A percentile compares a stretch with the other conserved stretches of the same genome.
These are phyloP conservation scores for Senna tora DNA, from an alignment of 306 rosid species.

Conservation along the genomic window DNA sequence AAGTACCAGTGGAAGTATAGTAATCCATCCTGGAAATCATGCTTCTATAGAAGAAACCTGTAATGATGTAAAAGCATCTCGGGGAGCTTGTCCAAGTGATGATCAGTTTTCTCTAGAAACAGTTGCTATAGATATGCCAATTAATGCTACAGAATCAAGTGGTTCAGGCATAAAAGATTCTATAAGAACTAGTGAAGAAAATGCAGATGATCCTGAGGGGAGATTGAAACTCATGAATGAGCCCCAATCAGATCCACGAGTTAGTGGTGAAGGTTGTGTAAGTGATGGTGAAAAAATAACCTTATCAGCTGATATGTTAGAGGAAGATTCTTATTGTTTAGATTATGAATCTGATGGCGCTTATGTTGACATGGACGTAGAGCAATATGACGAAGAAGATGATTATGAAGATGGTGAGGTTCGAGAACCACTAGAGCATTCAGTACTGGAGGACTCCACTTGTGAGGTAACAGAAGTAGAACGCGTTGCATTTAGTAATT, in stretches of 20 bases:
- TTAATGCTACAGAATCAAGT: constrained; percentile 38
- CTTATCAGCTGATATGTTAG: constrained; percentile 66
- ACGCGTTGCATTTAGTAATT: constrained; percentile 36
- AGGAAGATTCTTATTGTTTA: constrained; percentile 66
- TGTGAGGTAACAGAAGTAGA: constrained; percentile 67
- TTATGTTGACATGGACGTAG: constrained; percentile 54
- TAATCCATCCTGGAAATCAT: constrained; percentile 31
- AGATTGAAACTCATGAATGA: constrained; percentile 51
- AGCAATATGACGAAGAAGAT: constrained; percentile 38
- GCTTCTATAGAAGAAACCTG: constrained; percentile 19
- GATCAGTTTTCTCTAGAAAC: constrained; percentile 41
- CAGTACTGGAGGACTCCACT: constrained; percentile 46
- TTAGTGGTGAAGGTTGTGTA: constrained; percentile 47
- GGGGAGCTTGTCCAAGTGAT: constrained; percentile 42
- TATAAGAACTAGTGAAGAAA: constrained; percentile 38
- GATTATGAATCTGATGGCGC: constrained; percentile 86
- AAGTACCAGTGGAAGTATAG: constrained; percentile 37
- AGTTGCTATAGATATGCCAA: constrained; percentile 35
- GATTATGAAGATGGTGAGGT: constrained; percentile 75
- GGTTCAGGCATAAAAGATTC: constrained; percentile 39
- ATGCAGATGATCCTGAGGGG: constrained; percentile 33
- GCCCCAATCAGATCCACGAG: constrained; percentile 43
- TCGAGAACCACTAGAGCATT: constrained; percentile 57
- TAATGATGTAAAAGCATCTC: constrained; percentile 36
- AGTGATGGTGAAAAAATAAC: constrained; percentile 91